Conservation (phyloP, 2,329 filamentous ascomycete genomes). For the Fusarium subtropicale region DNA sequence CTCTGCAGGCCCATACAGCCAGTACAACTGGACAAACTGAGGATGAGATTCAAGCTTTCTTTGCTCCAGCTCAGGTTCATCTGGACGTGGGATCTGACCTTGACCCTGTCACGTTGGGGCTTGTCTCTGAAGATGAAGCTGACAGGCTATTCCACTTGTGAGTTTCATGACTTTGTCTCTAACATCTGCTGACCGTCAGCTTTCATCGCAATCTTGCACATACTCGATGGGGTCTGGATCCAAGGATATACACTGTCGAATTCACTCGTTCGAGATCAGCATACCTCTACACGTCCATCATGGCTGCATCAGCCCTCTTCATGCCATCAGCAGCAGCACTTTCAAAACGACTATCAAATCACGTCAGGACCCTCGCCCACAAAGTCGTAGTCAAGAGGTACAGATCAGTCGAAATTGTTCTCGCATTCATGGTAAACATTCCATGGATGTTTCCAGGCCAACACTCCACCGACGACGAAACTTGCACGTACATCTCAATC, state of each 20-base stretch:
- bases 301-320: conserved; percentile 76
- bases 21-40: conserved; percentile 46
- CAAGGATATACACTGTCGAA: conserved; percentile 70
- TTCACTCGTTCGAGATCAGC: conserved; percentile 76
- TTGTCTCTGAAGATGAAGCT: conserved; percentile 74
- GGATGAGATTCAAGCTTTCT: conserved; percentile 71
- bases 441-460: conserved; percentile 79
- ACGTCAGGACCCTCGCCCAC: conserved; percentile 71
- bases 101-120: conserved; percentile 76
- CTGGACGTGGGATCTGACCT: conserved; percentile 72
- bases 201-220: conserved; percentile 78
- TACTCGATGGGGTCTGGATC: conserved; percentile 79
- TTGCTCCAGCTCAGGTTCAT: conserved; percentile 71
- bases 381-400: conserved; percentile 70
- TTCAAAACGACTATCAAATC: conserved; percentile 73
- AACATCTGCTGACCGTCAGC: conserved; percentile 52
- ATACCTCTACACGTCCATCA: conserved; percentile 78
- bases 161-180: conserved; percentile 42
- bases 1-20: conserved; percentile 41
- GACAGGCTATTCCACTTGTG: conserved; percentile 74
- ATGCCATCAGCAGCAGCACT: conserved; percentile 71
- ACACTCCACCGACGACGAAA: conserved; percentile 78
- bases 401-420: conserved; percentile 78
- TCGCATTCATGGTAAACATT: conserved; percentile 80
- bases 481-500: conserved; percentile 76